Evolutionary conservation across 805 yeast species (phyloP), one percentile per base, ranked within the genome.

Genomic region (Yarrowia sp.): DNA sequence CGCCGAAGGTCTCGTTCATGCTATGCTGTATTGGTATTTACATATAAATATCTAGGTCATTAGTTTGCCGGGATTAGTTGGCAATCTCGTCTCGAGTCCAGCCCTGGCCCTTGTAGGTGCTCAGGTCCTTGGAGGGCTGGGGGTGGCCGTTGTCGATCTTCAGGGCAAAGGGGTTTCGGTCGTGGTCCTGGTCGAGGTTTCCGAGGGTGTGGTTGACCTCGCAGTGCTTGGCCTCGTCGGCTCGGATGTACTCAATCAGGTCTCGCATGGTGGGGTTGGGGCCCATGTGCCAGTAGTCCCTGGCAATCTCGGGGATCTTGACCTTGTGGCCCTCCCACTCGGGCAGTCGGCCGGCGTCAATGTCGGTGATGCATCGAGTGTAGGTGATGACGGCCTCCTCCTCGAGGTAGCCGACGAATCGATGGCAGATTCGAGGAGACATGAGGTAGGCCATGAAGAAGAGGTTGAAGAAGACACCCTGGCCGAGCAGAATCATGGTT

Each of bases 171-270:
- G 93, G 93, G 73, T 89, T 89, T 72, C 91, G 81, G 74, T 89
- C 92, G 1, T 56, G 64, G 50, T 74, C 74, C 70, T 81, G 85
- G 66, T 80, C 75, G 72, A 88, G 81, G 72, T 88, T 88, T 14
- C 90, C 92, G 73, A 88, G 82, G 0, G 92, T 89, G 73, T 88
- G 93, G 77, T 88, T 89, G 36, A 89, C 92, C 73, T 89, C 93
- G 76, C 93, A 82, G 74, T 88, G 92, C 75, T 88, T 88, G 47
- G 91, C 88, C 76, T 88, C 93, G 73, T 88, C 93, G 1, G 93
- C 93, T 70, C 92, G 82, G 30, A 89, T 80, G 71, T 86, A 82
- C 69, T 82, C 80, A 56, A 89, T 79, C 74, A 89, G 80, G 70
- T 88, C 91, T 69, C 80, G 79, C 77, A 88, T 83, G 2, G 85